Conservation (phyloP, 371 early-diverging fungal genomes). For the Mucor saturninus region DNA sequence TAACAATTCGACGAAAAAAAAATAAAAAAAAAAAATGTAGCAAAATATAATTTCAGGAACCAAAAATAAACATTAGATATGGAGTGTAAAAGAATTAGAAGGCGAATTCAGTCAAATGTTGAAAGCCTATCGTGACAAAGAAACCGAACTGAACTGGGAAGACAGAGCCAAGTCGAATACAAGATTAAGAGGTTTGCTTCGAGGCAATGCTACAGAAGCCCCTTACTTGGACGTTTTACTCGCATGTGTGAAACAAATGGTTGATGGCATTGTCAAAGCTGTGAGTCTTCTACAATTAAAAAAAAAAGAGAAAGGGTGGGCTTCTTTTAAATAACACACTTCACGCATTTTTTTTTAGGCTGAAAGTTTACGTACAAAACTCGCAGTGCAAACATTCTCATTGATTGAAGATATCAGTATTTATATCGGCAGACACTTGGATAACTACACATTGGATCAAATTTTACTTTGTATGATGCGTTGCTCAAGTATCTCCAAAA, state of each 20-base stretch:
- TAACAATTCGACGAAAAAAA: conserved; percentile 2
- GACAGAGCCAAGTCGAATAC: conserved; percentile 31
- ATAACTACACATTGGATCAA: conserved; percentile 46
- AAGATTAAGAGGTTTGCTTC: conserved; percentile 37
- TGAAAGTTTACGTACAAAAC: conserved; percentile 53
- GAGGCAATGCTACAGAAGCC: conserved; percentile 47
- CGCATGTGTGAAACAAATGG: conserved; percentile 40
- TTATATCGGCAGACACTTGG: conserved; percentile 40
- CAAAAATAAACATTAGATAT: conserved; percentile 12
- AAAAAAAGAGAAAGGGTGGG: neutral
- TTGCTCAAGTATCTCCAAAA: conserved; percentile 47
- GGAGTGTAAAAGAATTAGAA: conserved; percentile 36
- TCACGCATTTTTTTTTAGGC: conserved; percentile 27
- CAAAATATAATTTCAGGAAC: conserved; percentile 15
- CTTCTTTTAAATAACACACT: neutral
- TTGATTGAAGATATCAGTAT: conserved; percentile 47
- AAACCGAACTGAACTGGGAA: conserved; percentile 47
- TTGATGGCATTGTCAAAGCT: conserved; percentile 53
- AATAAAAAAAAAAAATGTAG: neutral
- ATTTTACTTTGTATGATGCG: conserved; percentile 43
- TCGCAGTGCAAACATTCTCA: conserved; percentile 43
- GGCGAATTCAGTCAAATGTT: conserved; percentile 26
- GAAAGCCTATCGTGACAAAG: conserved; percentile 34
- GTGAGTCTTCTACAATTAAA: conserved; percentile 25
- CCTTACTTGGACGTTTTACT: conserved; percentile 41